Evolutionary conservation across 148 eudicot genomes (phyloP), one percentile per base, ranked within the genome.

Genomic region (Camellia japonica): DNA sequence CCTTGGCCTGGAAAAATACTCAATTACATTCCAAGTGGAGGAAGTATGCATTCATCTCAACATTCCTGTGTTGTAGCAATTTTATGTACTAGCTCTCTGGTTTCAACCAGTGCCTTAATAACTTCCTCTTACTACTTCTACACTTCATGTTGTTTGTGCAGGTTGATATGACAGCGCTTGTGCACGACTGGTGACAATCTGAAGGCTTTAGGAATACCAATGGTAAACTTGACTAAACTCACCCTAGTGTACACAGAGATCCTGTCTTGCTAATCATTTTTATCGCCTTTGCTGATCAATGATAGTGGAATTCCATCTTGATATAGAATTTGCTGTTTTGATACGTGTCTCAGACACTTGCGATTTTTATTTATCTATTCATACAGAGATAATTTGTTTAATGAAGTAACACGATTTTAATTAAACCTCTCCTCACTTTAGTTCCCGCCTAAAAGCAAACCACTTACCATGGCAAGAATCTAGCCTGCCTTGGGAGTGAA

Each of bases 151-250:
- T 78, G 19, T 78, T 83, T 81, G 54, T 81, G 64, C 81, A 88
- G 92, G 90, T 90, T 75, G 92, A 90, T 83, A 90, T 88, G 92
- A 73, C 89, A 67, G 88, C 92, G 7, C 92, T 90, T 47, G 82
- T 86, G 77, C 92, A 90, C 82, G 90, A 86, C 86, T 16, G 90
- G 88, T 23, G 90, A 86, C 82, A 90, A 88, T 73, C 84, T 90
- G 23, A 90, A 88, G 75, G 90, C 86, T 71, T 81, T 90, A 73
- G 92, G 92, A 76, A 82, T 88, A 78, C 92, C 92, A n/a, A 90
- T 90, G 92, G 92, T 90, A 83, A 84, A 13, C 51, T 14, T 42
- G 6, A 69, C 54, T 5, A 12, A 16, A 15, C 15, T 46, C 63
- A 76, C 10, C 18, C 6, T 13, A 19, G 0, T 42, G 7, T 76